Percentiles rank a stretch among this genome's conserved stretches.
Evolutionary conservation across 1,284 basidiomycete genomes (phyloP).

Genomic region (Ceratorhiza oryzae-sativae): DNA sequence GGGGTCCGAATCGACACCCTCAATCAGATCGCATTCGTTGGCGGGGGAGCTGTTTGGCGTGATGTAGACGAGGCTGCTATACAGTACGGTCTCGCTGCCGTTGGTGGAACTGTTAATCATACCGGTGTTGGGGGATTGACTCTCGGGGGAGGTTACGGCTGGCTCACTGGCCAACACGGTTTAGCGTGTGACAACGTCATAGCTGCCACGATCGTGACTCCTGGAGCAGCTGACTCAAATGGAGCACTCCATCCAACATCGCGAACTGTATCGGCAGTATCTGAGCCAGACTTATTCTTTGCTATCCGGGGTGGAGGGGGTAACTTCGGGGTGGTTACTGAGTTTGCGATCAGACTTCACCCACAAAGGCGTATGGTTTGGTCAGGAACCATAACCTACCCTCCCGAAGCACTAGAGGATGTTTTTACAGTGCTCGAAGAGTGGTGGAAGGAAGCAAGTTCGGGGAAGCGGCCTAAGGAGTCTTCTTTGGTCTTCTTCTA

Average conservation of each 20-base stretch:
- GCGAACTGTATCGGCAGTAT: slow-evolving; percentile 15
- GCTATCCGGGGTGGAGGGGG: slow-evolving; percentile 38
- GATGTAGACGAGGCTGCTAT: slow-evolving; percentile 46
- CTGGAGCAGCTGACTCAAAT: not conserved
- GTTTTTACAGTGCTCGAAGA: slow-evolving; percentile 5
- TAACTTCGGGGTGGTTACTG: slow-evolving; percentile 41
- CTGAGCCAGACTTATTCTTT: slow-evolving; percentile 39
- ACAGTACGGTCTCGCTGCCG: slow-evolving; percentile 43
- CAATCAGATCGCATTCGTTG: slow-evolving; percentile 43
- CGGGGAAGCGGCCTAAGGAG: not conserved
- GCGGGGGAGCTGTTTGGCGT: slow-evolving; percentile 46
- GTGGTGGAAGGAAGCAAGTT: slow-evolving; percentile 17
- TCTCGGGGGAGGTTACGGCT: slow-evolving; percentile 49
- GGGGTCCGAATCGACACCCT: slow-evolving; percentile 43
- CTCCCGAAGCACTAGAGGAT: not conserved
- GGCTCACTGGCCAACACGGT: slow-evolving; percentile 46
- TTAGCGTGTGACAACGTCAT: slow-evolving; percentile 49
- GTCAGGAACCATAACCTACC: slow-evolving; percentile 24
- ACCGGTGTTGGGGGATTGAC: slow-evolving; percentile 48
- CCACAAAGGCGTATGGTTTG: slow-evolving; percentile 32
- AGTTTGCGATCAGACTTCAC: slow-evolving; percentile 38
- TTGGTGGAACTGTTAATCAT: slow-evolving; percentile 48
- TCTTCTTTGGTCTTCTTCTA: slow-evolving; percentile 23
- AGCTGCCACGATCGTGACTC: slow-evolving; percentile 27
- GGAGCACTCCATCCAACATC: slow-evolving; percentile 22